Conservation (phyloP, 2,329 filamentous ascomycete species). For the Xylogone sp. region DNA sequence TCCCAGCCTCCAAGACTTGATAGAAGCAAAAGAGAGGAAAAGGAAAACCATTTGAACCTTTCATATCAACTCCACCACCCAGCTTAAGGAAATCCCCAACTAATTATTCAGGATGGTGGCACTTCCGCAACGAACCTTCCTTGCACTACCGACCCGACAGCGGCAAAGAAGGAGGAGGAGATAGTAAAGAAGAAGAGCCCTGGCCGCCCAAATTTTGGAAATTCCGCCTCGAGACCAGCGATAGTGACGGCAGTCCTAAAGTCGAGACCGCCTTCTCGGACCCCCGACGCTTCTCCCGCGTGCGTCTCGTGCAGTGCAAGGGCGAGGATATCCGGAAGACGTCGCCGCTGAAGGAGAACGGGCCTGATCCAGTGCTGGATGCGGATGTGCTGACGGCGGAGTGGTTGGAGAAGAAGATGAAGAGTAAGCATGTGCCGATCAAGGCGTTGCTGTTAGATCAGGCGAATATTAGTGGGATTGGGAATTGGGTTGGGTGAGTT, state of each 20-base stretch:
- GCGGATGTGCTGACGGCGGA: conserved; percentile 70
- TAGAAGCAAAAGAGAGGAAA: no score
- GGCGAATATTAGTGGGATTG: conserved; percentile 82
- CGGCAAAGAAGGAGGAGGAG: conserved; percentile 35
- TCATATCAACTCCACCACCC: no score
- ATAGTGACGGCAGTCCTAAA: conserved; percentile 43
- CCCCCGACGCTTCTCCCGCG: conserved; percentile 70
- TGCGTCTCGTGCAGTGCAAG: conserved; percentile 78
- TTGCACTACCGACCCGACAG: conserved; percentile 71
- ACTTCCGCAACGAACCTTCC: conserved; percentile 75
- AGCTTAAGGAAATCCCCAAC: no score
- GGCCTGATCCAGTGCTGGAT: conserved; percentile 87
- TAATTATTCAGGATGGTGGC: conserved; percentile 63
- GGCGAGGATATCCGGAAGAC: conserved; percentile 71
- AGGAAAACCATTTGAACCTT: no score
- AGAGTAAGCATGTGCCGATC: conserved; percentile 75
- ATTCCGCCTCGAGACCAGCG: conserved; percentile 67
- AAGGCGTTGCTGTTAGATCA: conserved; percentile 90
- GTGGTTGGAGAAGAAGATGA: conserved; percentile 70
- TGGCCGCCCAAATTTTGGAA: conserved; percentile 95
- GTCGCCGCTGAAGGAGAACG: conserved; percentile 83
- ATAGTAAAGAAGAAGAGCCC: conserved; percentile 43
- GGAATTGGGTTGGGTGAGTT: conserved; percentile 84
- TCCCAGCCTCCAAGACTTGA: no score
- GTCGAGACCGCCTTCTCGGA: conserved; percentile 79